These are phyloP conservation scores for Aspergillus fructus DNA, from an alignment of 2,329 filamentous ascomycete species.

Conservation along the genomic window DNA sequence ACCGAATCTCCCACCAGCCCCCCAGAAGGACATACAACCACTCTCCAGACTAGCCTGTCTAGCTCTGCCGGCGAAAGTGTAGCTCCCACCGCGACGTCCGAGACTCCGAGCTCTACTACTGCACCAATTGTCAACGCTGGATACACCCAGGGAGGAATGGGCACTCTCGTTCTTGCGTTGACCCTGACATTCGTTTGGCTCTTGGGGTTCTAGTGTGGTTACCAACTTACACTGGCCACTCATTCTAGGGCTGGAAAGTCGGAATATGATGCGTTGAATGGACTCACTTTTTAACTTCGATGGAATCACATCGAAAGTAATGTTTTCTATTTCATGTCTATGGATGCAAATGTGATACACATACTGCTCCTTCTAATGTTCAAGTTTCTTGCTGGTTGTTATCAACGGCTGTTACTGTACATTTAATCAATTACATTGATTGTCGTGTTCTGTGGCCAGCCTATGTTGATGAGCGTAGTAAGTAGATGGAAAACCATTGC, in stretches of 20 bases:
- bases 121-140: conserved; percentile 1
- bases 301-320: background rate
- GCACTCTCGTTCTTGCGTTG: conserved; percentile 2
- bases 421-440: background rate
- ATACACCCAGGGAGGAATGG: background rate
- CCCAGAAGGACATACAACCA: conserved; percentile 2
- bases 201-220: background rate
- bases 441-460: conserved; percentile 9
- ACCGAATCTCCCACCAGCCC: background rate
- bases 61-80: background rate
- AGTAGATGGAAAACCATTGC: background rate
- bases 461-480: background rate
- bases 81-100: background rate
- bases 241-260: background rate
- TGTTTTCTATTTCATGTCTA: conserved; percentile 1
- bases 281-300: background rate
- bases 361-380: background rate
- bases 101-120: background rate
- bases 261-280: background rate
- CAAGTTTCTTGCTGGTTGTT: conserved; percentile 2
- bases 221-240: background rate
- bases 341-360: background rate
- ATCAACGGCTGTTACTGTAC: background rate
- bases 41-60: background rate
- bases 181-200: background rate